phyloP scores from a whole-genome alignment of 768 basidiomycete species.

The Rhizopogon vesiculosus region DNA sequence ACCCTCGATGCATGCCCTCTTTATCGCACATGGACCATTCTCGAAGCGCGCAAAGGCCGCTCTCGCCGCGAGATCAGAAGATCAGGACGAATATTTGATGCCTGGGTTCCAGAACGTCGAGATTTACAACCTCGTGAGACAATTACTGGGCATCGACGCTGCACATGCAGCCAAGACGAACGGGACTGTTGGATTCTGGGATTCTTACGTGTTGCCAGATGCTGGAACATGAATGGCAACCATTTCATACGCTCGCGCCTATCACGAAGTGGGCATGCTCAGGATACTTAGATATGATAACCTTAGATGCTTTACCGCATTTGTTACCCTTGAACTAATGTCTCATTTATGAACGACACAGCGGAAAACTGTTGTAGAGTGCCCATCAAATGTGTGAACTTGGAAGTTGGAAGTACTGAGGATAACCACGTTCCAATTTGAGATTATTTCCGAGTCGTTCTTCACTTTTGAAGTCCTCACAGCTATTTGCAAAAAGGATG shows the following conservation, averaged over 20 bases:
- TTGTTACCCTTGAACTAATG: too few relatives aligned
- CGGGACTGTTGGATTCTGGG: constrained; percentile 82
- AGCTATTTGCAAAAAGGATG: too few relatives aligned
- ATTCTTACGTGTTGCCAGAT: constrained; percentile 48
- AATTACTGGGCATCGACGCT: constrained; percentile 60
- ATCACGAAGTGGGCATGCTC: too few relatives aligned
- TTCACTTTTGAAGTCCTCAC: too few relatives aligned
- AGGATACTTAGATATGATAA: neutral
- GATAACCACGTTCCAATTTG: too few relatives aligned
- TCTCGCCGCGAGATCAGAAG: constrained; percentile 23
- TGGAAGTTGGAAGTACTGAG: too few relatives aligned
- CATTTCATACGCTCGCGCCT: too few relatives aligned
- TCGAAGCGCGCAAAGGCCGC: constrained; percentile 58
- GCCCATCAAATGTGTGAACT: too few relatives aligned
- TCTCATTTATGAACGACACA: too few relatives aligned
- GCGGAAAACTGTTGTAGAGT: too few relatives aligned
- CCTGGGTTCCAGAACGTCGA: constrained; percentile 83
- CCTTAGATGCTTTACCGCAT: neutral
- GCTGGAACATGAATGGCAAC: neutral
- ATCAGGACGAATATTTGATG: constrained; percentile 53
- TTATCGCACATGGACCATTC: constrained; percentile 91
- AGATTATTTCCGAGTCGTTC: too few relatives aligned
- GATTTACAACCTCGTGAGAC: constrained; percentile 78
- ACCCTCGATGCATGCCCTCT: constrained; percentile 79
- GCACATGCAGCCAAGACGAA: constrained; percentile 58